Conservation (phyloP, 345 rosid species). For the Populus euphratica region DNA sequence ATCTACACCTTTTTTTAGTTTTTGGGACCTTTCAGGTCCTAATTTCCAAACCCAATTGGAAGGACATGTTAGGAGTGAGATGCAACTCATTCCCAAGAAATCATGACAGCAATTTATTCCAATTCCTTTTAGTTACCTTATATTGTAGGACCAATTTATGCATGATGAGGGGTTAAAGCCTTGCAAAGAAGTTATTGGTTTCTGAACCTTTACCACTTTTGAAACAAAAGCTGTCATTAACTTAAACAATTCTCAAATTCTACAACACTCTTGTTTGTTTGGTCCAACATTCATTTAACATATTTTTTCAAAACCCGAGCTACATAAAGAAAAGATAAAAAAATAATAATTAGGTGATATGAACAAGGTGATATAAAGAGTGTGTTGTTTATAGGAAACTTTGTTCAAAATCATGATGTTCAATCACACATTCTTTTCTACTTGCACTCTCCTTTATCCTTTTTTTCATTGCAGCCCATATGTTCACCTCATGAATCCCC, state of each 20-base stretch:
- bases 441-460: background rate
- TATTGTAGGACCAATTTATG: background rate
- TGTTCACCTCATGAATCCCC: slow-evolving; percentile 16
- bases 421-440: background rate
- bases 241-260: background rate
- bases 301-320: background rate
- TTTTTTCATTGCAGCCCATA: slow-evolving; percentile 16
- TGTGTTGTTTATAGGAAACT: background rate
- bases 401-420: background rate
- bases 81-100: background rate
- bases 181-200: background rate
- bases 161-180: background rate
- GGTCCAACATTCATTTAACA: too few relatives aligned
- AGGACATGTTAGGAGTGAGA: background rate
- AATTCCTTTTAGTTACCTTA: background rate
- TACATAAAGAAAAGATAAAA: background rate
- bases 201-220: background rate
- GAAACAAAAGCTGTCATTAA: background rate
- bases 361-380: background rate
- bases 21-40: background rate
- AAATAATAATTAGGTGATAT: background rate
- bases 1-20: background rate
- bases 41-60: background rate
- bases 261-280: background rate
- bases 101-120: background rate